These are phyloP conservation scores for Magnusiomyces fungicola DNA, from an alignment of 1,139 yeast species.

Conservation along the genomic window DNA sequence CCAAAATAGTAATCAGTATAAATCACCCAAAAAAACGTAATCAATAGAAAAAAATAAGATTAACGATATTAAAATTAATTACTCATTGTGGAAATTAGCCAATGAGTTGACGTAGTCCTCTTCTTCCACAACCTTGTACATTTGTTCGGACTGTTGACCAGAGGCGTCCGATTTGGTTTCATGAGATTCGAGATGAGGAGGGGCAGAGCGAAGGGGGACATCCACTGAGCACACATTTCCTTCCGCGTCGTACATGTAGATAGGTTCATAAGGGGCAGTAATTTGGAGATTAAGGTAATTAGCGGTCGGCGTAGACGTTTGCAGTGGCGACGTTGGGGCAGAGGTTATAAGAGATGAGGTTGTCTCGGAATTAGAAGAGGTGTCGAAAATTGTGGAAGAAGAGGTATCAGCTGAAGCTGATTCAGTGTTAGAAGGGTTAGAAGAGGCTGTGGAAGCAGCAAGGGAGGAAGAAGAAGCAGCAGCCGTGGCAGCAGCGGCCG, in stretches of 20 bases:
- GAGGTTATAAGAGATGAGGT: neutral
- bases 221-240: conserved; percentile 1
- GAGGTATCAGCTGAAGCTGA: neutral
- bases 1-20: neutral
- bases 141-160: too few species aligned
- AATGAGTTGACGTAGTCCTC: neutral
- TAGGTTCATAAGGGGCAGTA: conserved; percentile 3
- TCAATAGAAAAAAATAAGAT: neutral
- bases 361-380: too few species aligned
- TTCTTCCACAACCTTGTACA: too few species aligned
- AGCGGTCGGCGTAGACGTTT: too few species aligned
- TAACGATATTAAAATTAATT: neutral
- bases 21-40: neutral
- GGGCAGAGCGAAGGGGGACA: neutral
- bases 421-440: neutral
- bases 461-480: too few species aligned
- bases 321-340: neutral
- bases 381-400: too few species aligned
- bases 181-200: neutral
- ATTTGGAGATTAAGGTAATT: conserved; percentile 4
- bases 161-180: too few species aligned
- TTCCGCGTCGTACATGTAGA: neutral
- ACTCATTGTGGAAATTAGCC: neutral
- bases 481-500: neutral
- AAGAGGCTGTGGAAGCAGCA: neutral